A percentile compares a stretch with the other conserved stretches of the same genome.
Conservation (phyloP, 176 grass and related monocot genomes). For the Lolium multiflorum region DNA sequence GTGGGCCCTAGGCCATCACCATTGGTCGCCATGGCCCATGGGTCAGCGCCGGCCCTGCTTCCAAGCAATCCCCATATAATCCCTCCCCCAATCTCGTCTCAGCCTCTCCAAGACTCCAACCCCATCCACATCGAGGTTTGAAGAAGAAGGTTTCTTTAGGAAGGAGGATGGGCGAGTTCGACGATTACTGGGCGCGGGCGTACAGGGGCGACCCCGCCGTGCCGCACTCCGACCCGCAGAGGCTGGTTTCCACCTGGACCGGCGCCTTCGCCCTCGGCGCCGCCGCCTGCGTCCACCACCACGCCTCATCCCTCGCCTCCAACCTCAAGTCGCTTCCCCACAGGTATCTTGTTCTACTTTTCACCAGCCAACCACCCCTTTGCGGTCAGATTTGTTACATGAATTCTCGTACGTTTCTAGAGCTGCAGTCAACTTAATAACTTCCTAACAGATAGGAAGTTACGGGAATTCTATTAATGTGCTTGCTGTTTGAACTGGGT, state of each 20-base stretch:
- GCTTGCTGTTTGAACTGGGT: not conserved
- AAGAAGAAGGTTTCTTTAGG: not conserved
- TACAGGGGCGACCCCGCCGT: constrained; percentile 87
- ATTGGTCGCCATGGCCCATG: too few relatives aligned
- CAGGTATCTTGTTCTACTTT: not conserved
- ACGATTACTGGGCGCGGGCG: constrained; percentile 67
- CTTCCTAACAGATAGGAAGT: not conserved
- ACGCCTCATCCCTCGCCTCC: constrained; percentile 57
- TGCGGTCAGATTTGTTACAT: not conserved
- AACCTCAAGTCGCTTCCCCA: constrained; percentile 50
- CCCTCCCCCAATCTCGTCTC: not conserved
- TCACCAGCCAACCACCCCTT: not conserved
- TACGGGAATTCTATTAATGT: not conserved
- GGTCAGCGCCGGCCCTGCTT: too few relatives aligned
- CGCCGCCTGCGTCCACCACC: constrained; percentile 73
- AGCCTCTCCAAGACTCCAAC: not conserved
- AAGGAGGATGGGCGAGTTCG: constrained; percentile 61
- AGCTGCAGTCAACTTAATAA: not conserved
- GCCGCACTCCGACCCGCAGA: constrained; percentile 76
- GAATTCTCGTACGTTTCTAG: not conserved
- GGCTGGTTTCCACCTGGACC: constrained; percentile 67
- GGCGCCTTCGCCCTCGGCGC: constrained; percentile 72
- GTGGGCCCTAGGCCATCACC: too few relatives aligned
- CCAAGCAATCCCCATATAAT: too few relatives aligned
- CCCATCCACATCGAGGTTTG: not conserved